A percentile compares a stretch with the other conserved stretches of the same genome.
Evolutionary conservation across 176 grass and related monocot genomes (phyloP).

Genomic region (Otatea glauca): DNA sequence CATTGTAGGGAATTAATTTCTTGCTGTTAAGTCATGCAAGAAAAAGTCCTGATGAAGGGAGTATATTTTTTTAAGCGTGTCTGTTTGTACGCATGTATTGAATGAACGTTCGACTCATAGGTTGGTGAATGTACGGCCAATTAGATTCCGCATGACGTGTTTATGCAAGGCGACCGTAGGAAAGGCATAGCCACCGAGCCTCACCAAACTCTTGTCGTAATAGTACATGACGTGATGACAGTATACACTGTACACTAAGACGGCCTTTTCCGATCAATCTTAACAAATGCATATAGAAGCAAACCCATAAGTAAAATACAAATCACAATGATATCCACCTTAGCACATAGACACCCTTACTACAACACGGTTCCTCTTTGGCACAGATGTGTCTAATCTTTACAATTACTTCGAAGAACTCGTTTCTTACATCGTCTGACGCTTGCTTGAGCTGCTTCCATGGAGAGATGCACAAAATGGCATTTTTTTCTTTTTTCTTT

Average conservation of each 20-base stretch:
- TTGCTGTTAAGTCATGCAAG: too few species aligned
- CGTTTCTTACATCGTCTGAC: not conserved
- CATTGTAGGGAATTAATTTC: too few species aligned
- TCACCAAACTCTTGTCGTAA: not conserved
- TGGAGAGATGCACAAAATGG: not conserved
- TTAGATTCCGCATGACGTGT: not conserved
- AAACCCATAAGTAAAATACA: not conserved
- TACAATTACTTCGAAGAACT: not conserved
- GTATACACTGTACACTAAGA: too few species aligned
- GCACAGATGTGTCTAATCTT: not conserved
- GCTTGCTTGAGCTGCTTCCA: not conserved
- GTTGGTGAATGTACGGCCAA: too few species aligned
- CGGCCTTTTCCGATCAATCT: not conserved
- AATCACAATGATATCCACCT: not conserved
- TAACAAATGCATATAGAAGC: conserved; percentile 2
- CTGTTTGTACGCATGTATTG: too few species aligned
- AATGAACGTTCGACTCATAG: too few species aligned
- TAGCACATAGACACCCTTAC: not conserved
- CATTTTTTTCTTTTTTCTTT: not conserved
- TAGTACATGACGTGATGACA: not conserved
- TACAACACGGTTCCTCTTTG: not conserved
- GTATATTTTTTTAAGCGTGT: too few species aligned
- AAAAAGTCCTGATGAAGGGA: too few species aligned
- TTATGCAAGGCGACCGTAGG: not conserved
- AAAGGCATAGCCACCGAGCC: not conserved